Conservation (phyloP, 371 early-diverging fungal genomes). For the Mucor lusitanicus region DNA sequence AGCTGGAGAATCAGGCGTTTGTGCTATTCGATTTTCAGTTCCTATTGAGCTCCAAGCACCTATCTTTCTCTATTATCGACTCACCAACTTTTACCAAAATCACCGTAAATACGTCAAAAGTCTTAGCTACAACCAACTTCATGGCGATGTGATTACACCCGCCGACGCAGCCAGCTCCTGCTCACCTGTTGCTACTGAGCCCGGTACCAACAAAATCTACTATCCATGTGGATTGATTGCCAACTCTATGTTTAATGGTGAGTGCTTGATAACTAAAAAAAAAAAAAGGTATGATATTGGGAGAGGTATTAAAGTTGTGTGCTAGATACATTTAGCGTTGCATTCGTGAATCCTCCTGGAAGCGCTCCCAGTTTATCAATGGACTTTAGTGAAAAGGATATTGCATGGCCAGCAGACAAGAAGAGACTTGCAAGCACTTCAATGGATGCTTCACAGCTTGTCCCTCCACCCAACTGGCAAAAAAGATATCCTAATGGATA, state of each 20-base stretch:
- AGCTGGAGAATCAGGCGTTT: slow-evolving; percentile 39
- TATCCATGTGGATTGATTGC: slow-evolving; percentile 96
- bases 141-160: slow-evolving; percentile 55
- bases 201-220: slow-evolving; percentile 47
- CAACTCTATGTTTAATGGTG: slow-evolving; percentile 91
- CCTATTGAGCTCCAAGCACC: slow-evolving; percentile 60
- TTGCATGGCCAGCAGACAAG: slow-evolving; percentile 84
- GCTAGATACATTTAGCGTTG: slow-evolving; percentile 53
- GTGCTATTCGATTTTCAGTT: slow-evolving; percentile 70
- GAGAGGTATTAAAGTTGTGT: neutral
- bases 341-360: slow-evolving; percentile 50
- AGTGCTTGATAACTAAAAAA: neutral
- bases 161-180: slow-evolving; percentile 34
- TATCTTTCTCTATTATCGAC: slow-evolving; percentile 82
- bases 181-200: slow-evolving; percentile 37
- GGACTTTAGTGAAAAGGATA: slow-evolving; percentile 59
- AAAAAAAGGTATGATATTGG: neutral
- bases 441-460: slow-evolving; percentile 42
- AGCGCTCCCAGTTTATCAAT: slow-evolving; percentile 29
- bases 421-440: slow-evolving; percentile 57
- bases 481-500: slow-evolving; percentile 51
- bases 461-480: slow-evolving; percentile 72
- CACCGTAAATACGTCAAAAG: slow-evolving; percentile 90
- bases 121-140: slow-evolving; percentile 75
- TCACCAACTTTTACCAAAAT: slow-evolving; percentile 95